Evolutionary conservation across 148 eudicot genomes (phyloP).

Genomic region (Pouteria glomerata): DNA sequence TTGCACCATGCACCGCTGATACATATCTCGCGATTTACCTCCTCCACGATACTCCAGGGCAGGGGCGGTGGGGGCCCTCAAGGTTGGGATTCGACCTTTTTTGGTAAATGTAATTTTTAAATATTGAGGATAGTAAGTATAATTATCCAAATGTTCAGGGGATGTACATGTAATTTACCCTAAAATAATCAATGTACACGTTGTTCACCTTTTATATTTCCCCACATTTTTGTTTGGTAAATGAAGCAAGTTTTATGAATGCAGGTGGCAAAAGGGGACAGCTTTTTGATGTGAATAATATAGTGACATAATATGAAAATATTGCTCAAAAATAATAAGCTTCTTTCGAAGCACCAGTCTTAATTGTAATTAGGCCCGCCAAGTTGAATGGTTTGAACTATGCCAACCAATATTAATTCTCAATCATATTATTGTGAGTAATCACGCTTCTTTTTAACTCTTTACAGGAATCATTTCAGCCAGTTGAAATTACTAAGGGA

Average conservation of each 20-base stretch:
- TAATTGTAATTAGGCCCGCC: neutral
- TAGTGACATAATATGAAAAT: neutral
- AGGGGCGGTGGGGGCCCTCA: too few relatives aligned
- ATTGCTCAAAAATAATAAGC: neutral
- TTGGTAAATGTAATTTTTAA: too few relatives aligned
- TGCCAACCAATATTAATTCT: neutral
- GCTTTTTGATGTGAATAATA: neutral
- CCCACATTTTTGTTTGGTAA: neutral
- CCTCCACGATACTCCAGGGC: too few relatives aligned
- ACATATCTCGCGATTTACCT: too few relatives aligned
- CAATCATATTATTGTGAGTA: neutral
- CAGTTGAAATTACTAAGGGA: slow-evolving; percentile 74
- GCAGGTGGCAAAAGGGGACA: too few relatives aligned
- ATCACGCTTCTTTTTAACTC: neutral
- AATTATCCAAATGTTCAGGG: too few relatives aligned
- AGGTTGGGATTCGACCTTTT: too few relatives aligned
- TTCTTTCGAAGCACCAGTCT: neutral
- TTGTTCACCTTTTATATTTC: neutral
- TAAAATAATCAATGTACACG: neutral
- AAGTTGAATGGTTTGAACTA: neutral
- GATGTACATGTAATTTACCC: too few relatives aligned
- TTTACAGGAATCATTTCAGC: slow-evolving; percentile 83
- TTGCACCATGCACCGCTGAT: too few relatives aligned
- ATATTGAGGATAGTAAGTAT: too few relatives aligned
- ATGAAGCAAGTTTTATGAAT: neutral